Evolutionary conservation across 2,329 filamentous ascomycete species (phyloP).

Genomic region (Rhinocladiella mackenziei): DNA sequence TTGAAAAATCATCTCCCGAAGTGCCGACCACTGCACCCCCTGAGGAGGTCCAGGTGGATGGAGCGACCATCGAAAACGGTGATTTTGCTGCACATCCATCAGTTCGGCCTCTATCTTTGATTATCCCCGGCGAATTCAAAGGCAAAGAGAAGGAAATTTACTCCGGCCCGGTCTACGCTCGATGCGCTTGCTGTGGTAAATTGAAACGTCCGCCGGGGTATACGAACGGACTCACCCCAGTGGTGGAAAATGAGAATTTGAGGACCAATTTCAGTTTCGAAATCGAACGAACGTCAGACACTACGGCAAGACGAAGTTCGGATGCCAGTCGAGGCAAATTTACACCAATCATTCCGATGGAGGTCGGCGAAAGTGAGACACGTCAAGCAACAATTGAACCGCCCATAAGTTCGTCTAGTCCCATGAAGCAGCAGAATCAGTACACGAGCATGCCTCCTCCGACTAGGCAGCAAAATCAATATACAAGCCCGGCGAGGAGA

Average conservation of each 20-base stretch:
- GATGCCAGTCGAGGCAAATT: constrained; percentile 21
- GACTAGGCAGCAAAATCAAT: constrained; percentile 1
- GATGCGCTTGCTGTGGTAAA: constrained; percentile 29
- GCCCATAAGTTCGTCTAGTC: constrained; percentile 2
- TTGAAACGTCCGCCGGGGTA: constrained; percentile 23
- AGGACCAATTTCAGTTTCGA: constrained; percentile 29
- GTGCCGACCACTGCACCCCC: not conserved
- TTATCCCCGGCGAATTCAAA: constrained; percentile 19
- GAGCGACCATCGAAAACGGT: constrained; percentile 8
- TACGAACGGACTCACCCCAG: constrained; percentile 25
- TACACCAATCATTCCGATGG: constrained; percentile 27
- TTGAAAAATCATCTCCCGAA: not conserved
- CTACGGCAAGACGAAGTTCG: constrained; percentile 17
- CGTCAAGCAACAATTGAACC: constrained; percentile 27
- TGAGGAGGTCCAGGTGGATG: constrained; percentile 10
- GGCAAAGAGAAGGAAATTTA: constrained; percentile 26
- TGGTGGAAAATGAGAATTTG: constrained; percentile 29
- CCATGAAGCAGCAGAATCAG: constrained; percentile 5
- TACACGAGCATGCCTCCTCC: constrained; percentile 5
- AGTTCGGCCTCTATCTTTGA: constrained; percentile 22
- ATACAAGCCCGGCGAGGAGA: constrained; percentile 9
- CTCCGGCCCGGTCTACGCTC: constrained; percentile 21
- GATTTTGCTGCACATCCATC: constrained; percentile 21
- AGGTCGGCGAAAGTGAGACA: constrained; percentile 21
- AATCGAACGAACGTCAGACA: constrained; percentile 18